These are phyloP conservation scores for Gossypium arboreum DNA, from an alignment of 345 rosid genomes.

Conservation along the genomic window DNA sequence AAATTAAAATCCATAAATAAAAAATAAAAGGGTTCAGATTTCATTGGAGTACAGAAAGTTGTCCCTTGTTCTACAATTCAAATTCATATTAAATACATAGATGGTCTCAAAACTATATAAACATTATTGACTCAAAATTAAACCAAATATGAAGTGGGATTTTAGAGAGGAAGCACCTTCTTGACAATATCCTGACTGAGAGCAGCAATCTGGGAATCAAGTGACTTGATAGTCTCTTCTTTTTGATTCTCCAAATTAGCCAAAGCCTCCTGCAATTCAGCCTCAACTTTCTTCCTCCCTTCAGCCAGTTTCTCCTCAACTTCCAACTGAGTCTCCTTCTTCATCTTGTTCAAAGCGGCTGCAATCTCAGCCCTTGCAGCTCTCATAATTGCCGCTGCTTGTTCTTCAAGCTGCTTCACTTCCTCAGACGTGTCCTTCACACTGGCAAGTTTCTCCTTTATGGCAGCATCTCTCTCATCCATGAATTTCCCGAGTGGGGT, in stretches of 20 bases:
- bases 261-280: constrained; percentile 72
- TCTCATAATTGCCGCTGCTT: constrained; percentile 69
- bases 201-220: constrained; percentile 79
- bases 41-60: not conserved
- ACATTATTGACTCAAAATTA: not conserved
- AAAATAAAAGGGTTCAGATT: not conserved
- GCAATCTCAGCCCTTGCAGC: constrained; percentile 92
- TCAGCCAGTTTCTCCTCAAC: constrained; percentile 58
- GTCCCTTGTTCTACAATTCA: not conserved
- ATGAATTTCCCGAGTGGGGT: constrained; percentile 84
- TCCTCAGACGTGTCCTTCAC: constrained; percentile 79
- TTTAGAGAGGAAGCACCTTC: constrained; percentile 75
- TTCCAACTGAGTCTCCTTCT: constrained; percentile 84
- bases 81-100: not conserved
- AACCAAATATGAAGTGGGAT: constrained; percentile 12
- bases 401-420: constrained; percentile 84
- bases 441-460: constrained; percentile 70
- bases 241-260: constrained; percentile 75
- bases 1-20: not conserved
- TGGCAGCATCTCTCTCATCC: constrained; percentile 72
- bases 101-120: constrained; percentile 3
- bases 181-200: constrained; percentile 79
- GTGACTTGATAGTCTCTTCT: constrained; percentile 66
- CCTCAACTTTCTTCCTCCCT: constrained; percentile 78
- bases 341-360: constrained; percentile 81